Evolutionary conservation across 768 basidiomycete genomes (phyloP), one percentile per base, ranked within the genome.

Genomic region (Suillus bovinus): DNA sequence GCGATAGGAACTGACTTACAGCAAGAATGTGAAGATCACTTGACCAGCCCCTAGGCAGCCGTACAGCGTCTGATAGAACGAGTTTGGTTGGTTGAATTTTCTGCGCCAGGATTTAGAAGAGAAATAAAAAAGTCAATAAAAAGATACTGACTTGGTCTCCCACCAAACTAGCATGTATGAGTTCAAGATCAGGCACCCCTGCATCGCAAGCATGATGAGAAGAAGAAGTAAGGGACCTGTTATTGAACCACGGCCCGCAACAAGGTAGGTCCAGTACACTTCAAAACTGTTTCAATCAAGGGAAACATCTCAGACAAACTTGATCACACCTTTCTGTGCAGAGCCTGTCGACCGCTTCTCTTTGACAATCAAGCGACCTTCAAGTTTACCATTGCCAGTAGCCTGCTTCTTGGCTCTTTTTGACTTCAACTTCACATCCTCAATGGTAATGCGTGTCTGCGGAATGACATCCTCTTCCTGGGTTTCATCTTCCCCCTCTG

Each of bases 101-200:
- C 81, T 86, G 58, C 31, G 47, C 31, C 13, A 54, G n/a, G 5
- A 52, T 50, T 36, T 34, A 54, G 38, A 22, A 34, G 20, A 11
- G 46, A 17, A 53, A 56, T 36, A 33, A 31, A 59, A 8, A 22
- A 10, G 22, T n/a, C 10, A 3, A 44, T 38, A 46, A 59, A 47
- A 39, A 27, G 31, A 24, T 1, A 75, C 81, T 59, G 55, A 86
- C 84, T 87, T 80, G 52, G 76, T 79, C 70, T 90, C 82, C 89
- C 89, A 89, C 84, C 86, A 90, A 20, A 89, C 84, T 20, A 91
- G 76, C 53, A 85, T 86, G 63, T 90, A 89, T 58, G 84, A 82
- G 65, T 84, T 88, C 66, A 87, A 70, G 57, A 89, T 81, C 68
- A 83, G 81, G 60, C 81, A 82, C 29, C 76, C 82, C 76, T 88